Base-by-base conservation (phyloP, 2,329 filamentous ascomycete genomes). In the Microcyclospora pomicola region DNA sequence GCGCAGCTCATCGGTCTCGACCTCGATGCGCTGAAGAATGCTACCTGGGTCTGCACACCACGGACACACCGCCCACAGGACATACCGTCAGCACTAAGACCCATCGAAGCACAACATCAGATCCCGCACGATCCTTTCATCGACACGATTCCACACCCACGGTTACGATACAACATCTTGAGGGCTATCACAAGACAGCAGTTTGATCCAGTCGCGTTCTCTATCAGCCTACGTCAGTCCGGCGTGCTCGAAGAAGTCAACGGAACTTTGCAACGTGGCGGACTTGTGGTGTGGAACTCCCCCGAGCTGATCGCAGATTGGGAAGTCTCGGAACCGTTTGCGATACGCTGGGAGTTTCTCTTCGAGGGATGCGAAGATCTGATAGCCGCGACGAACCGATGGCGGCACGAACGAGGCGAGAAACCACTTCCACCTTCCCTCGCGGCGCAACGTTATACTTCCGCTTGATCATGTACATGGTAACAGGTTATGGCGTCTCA, bases 281-380 rank as follows among this genome's bases (percentile, higher is more conserved):
- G 57, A 5, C 13, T 59, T 32, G 41, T 61, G 4, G 56, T 60
- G 9, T 67, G 64, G 63, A 52, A 52, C 9, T 54, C 59, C 14
- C 61, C 64, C 9, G 66, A 63, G 55, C 41, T 53, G 19, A 39
- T 55, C 2, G 41, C 49, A 5, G 60, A 58, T 31, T 67, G 64
- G 65, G 65, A 68, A 46, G 45, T 66, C 3, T 64, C 56, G 0
- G 54, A 60, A 36, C 49, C 52, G 2, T 67, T 67, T 45, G 45
- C 58, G 36, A 43, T 44, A 19, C 55, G 53, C 35, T 69, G 60
- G 58, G 52, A 50, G 4, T 63, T 55, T 37, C 47, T 67, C 15
- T 42, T 68, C 5, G 40, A 49, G 16, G 62, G 59, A 7, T 69
- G 65, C 40, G 44, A 50, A 30, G 55, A 64, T 34, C 39, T 64